A percentile compares a stretch with the other conserved stretches of the same genome.
Conservation (phyloP, 352 stramenopile genomes). For the Pythium aphanidermatum region DNA sequence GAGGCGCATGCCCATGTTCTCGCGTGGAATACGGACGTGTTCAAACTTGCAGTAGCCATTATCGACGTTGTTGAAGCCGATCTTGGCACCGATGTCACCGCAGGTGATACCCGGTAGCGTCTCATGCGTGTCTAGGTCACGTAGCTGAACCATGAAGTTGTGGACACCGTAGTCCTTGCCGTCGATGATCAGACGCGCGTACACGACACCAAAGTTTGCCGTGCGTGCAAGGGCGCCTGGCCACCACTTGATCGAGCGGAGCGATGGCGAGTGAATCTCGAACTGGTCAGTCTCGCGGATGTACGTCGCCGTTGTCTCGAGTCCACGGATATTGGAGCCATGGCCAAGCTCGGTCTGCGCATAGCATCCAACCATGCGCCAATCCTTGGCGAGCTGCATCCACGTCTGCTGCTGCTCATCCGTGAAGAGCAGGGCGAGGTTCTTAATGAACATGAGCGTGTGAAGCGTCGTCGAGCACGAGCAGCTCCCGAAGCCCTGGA, state of each 20-base stretch:
- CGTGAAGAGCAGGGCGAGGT: constrained; percentile 50
- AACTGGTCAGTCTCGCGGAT: constrained; percentile 88
- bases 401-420: constrained; percentile 64
- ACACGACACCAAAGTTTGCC: constrained; percentile 87
- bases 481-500: constrained; percentile 52
- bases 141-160: constrained; percentile 95
- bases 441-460: constrained; percentile 73
- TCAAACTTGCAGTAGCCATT: constrained; percentile 62
- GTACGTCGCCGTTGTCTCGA: constrained; percentile 96
- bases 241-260: constrained; percentile 97
- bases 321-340: constrained; percentile 75
- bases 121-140: constrained; percentile 80
- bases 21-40: constrained; percentile 46
- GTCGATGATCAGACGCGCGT: constrained; percentile 83
- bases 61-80: constrained; percentile 71
- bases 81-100: constrained; percentile 65
- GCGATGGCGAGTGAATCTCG: constrained; percentile 92
- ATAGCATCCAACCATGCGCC: constrained; percentile 79
- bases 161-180: constrained; percentile 90
- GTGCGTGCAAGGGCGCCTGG: constrained; percentile 91
- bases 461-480: constrained; percentile 53
- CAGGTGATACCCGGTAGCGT: constrained; percentile 41
- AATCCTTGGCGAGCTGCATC: constrained; percentile 63
- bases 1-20: constrained; percentile 66
- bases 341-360: constrained; percentile 88